A percentile compares a stretch with the other conserved stretches of the same genome.
Conservation (phyloP, 2,329 filamentous ascomycete species). For the Penicillium glabrum region DNA sequence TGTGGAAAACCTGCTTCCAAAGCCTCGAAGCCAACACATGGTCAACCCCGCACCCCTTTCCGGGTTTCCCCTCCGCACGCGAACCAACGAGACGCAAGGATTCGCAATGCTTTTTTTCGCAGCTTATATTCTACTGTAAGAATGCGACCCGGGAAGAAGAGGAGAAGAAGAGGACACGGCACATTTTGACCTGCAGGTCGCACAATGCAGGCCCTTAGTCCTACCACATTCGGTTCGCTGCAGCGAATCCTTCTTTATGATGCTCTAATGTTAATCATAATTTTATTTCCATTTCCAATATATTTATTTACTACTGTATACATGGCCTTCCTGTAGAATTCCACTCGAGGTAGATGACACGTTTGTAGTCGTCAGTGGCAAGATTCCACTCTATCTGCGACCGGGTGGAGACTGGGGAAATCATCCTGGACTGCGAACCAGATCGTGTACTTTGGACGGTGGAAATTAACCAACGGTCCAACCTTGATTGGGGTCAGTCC, state of each 20-base stretch:
- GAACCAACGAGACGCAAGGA: neutral
- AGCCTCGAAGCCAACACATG: neutral
- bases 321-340: neutral
- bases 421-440: conserved; percentile 19
- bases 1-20: neutral
- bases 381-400: conserved; percentile 19
- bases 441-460: conserved; percentile 11
- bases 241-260: neutral
- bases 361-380: conserved; percentile 5
- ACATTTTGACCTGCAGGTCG: neutral
- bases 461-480: conserved; percentile 19
- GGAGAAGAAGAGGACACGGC: neutral
- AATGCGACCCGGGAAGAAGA: neutral
- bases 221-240: neutral
- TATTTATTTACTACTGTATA: neutral
- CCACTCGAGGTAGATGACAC: conserved; percentile 6
- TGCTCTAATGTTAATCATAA: neutral
- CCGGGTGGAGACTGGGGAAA: conserved; percentile 18
- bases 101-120: neutral
- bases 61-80: neutral
- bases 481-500: neutral
- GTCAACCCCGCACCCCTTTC: neutral
- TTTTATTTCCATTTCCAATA: neutral
- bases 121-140: neutral
- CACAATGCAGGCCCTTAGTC: neutral